Conservation (phyloP, 2,329 filamentous ascomycete species). For the Amesomyces nigricolor region DNA sequence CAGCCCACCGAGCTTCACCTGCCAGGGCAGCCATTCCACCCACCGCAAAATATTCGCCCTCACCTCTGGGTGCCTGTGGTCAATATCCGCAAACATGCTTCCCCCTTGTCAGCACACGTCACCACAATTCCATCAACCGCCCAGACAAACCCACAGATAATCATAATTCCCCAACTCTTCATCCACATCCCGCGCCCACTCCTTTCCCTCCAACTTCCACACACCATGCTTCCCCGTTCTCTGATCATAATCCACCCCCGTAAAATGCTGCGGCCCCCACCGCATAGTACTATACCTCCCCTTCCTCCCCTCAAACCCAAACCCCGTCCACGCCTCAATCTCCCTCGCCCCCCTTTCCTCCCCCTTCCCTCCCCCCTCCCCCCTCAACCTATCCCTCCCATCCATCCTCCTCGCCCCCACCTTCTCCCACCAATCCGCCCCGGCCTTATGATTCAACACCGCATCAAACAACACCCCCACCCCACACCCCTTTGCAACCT, state of each 20-base stretch:
- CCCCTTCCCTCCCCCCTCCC: conserved; percentile 39
- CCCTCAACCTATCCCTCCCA: conserved; percentile 46
- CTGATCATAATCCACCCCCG: conserved; percentile 61
- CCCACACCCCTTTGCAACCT: conserved; percentile 45
- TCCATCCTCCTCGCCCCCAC: conserved; percentile 16
- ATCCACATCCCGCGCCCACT: conserved; percentile 54
- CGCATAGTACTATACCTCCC: conserved; percentile 55
- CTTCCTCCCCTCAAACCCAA: conserved; percentile 57
- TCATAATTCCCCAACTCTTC: conserved; percentile 58
- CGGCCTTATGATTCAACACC: conserved; percentile 68
- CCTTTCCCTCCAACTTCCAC: conserved; percentile 59
- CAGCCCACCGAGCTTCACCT: conserved; percentile 31
- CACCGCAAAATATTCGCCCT: conserved; percentile 30
- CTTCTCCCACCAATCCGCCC: conserved; percentile 48
- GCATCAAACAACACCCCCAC: conserved; percentile 62
- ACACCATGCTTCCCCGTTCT: conserved; percentile 51
- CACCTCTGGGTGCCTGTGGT: conserved; percentile 32
- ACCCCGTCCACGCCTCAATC: conserved; percentile 64
- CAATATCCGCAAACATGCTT: conserved; percentile 34
- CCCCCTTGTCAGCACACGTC: not conserved
- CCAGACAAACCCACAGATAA: conserved; percentile 29
- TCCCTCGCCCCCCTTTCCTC: conserved; percentile 49
- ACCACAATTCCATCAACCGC: too few relatives aligned
- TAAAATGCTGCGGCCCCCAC: conserved; percentile 64
- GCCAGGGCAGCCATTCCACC: conserved; percentile 30